Percentiles rank a stretch among this genome's conserved stretches.
Evolutionary conservation across 2,329 filamentous ascomycete species (phyloP).

Genomic region (Metarhizium brunneum): DNA sequence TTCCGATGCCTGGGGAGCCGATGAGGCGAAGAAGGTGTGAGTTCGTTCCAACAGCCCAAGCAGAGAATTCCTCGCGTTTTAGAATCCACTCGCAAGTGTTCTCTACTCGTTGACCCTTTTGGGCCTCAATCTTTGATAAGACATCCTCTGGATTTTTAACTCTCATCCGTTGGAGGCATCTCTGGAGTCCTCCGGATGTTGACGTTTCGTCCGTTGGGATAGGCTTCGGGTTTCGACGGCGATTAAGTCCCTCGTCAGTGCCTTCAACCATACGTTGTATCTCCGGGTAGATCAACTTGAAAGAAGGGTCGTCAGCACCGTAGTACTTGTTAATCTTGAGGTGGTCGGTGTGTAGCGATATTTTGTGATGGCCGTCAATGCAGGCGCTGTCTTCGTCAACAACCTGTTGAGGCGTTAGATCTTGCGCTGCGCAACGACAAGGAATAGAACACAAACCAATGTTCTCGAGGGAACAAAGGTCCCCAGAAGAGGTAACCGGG

Average conservation of each 20-base stretch:
- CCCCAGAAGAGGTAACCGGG: too few species aligned
- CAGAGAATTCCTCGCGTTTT: conserved; percentile 5
- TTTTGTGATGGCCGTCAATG: conserved; percentile 6
- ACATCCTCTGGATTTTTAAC: too few species aligned
- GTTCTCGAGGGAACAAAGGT: too few species aligned
- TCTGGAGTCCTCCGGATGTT: too few species aligned
- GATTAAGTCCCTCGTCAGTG: too few species aligned
- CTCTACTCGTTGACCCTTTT: conserved; percentile 6
- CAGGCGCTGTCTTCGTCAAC: conserved; percentile 7
- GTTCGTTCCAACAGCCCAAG: not conserved
- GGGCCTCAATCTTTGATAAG: not conserved
- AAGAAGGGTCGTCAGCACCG: conserved; percentile 5
- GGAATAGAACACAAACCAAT: too few species aligned
- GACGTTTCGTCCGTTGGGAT: too few species aligned
- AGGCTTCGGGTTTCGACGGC: too few species aligned
- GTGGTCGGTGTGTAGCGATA: conserved; percentile 7
- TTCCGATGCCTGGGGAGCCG: too few species aligned
- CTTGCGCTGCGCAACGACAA: too few species aligned
- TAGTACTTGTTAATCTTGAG: conserved; percentile 9
- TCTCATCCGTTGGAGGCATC: too few species aligned
- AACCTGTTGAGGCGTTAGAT: conserved; percentile 1
- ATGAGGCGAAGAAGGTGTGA: too few species aligned
- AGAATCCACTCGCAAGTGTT: conserved; percentile 9
- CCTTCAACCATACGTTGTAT: conserved; percentile 1
- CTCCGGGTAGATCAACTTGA: conserved; percentile 7